Percentiles rank a stretch among this genome's conserved stretches.
phyloP scores from a whole-genome alignment of 2,329 filamentous ascomycete genomes.

The Taxawa tesnikishii region DNA sequence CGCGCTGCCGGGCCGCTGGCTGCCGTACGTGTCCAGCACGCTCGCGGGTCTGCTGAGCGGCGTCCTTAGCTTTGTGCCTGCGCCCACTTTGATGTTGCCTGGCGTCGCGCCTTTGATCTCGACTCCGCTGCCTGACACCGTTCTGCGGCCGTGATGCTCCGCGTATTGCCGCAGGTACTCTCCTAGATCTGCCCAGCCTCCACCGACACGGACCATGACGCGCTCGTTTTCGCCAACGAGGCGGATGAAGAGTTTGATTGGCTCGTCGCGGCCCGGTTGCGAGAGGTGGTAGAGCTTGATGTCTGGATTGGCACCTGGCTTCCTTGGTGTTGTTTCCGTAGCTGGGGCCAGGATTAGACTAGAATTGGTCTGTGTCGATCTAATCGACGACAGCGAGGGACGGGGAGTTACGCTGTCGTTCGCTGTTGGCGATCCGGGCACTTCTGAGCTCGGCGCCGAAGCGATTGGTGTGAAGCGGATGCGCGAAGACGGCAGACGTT shows the following conservation, averaged over 20 bases:
- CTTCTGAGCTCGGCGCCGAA: neutral
- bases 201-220: constrained; percentile 95
- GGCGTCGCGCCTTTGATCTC: constrained; percentile 36
- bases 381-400: neutral
- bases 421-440: neutral
- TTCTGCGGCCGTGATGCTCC: constrained; percentile 72
- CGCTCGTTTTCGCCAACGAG: constrained; percentile 87
- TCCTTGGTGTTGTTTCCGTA: neutral
- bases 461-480: constrained; percentile 6
- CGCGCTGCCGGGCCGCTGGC: constrained; percentile 6
- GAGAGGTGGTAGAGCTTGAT: constrained; percentile 90
- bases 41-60: constrained; percentile 5
- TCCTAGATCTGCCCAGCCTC: constrained; percentile 93
- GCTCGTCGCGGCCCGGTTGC: constrained; percentile 68
- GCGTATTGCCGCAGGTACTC: constrained; percentile 94
- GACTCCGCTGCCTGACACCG: constrained; percentile 42
- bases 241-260: constrained; percentile 89
- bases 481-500: constrained; percentile 33
- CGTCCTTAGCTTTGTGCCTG: constrained; percentile 1
- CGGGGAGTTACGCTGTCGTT: neutral
- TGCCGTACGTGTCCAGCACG: constrained; percentile 3
- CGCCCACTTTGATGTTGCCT: constrained; percentile 1
- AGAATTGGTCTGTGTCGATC: constrained; percentile 1
- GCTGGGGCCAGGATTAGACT: constrained; percentile 8
- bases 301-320: constrained; percentile 33